phyloP scores from a whole-genome alignment of 495 filamentous ascomycete species.

The Penicilliopsis zonata region DNA sequence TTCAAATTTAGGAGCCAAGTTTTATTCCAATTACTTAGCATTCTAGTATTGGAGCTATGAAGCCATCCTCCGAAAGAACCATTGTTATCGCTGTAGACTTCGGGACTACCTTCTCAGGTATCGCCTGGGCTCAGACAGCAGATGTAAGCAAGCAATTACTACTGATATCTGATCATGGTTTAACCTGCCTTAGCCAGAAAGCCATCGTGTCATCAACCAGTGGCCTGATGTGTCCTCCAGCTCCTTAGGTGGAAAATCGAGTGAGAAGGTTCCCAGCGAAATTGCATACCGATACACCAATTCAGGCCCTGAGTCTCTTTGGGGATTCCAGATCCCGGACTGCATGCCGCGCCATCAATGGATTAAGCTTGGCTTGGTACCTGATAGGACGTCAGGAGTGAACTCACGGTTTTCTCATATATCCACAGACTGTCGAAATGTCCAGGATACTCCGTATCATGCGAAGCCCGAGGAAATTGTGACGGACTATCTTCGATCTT shows the following conservation, averaged over 20 bases:
- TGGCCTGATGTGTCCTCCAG: too few species aligned
- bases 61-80: slow-evolving; percentile 1
- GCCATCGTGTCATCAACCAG: too few species aligned
- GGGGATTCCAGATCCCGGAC: slow-evolving; percentile 39
- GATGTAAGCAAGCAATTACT: slow-evolving; percentile 9
- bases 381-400: slow-evolving; percentile 7
- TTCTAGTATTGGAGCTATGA: slow-evolving; percentile 3
- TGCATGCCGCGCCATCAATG: slow-evolving; percentile 30
- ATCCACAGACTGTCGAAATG: slow-evolving; percentile 4
- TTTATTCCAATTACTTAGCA: too few species aligned
- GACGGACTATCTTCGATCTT: slow-evolving; percentile 49
- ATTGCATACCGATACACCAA: too few species aligned
- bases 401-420: slow-evolving; percentile 8
- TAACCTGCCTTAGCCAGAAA: too few species aligned
- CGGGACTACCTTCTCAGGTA: slow-evolving; percentile 38
- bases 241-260: too few species aligned
- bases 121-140: slow-evolving; percentile 31
- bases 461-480: slow-evolving; percentile 49
- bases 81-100: slow-evolving; percentile 29
- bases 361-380: slow-evolving; percentile 39
- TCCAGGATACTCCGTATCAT: slow-evolving; percentile 21
- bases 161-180: slow-evolving; percentile 14
- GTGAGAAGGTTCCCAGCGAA: too few species aligned
- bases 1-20: too few species aligned
- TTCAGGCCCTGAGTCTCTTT: slow-evolving; percentile 17